Percentiles rank a stretch among this genome's conserved stretches.
Evolutionary conservation across 345 rosid species (phyloP).

Genomic region (Euphorbia lathyris): DNA sequence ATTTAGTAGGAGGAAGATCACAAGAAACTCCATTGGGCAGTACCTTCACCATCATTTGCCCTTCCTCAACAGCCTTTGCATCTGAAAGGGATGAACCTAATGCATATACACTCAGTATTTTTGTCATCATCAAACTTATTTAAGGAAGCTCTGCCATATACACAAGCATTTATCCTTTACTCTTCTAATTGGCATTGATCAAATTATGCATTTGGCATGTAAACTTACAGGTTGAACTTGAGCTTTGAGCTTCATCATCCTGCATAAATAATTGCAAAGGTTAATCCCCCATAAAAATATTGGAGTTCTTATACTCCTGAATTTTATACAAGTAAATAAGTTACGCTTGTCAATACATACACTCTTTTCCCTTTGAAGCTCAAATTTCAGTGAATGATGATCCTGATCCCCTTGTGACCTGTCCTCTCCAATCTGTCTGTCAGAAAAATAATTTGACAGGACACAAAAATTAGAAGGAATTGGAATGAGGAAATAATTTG

Average conservation of each 20-base stretch:
- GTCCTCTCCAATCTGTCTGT: slow-evolving; percentile 52
- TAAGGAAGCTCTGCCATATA: not conserved
- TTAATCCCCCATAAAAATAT: slow-evolving; percentile 17
- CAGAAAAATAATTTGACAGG: slow-evolving; percentile 36
- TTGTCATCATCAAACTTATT: slow-evolving; percentile 2
- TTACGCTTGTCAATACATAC: slow-evolving; percentile 30
- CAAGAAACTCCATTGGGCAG: slow-evolving; percentile 30
- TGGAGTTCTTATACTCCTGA: not conserved
- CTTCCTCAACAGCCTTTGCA: slow-evolving; percentile 44
- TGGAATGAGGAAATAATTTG: slow-evolving; percentile 1
- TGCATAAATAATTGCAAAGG: slow-evolving; percentile 34
- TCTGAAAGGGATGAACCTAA: slow-evolving; percentile 32
- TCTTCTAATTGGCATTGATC: not conserved
- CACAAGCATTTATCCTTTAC: not conserved
- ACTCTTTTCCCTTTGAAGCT: slow-evolving; percentile 31
- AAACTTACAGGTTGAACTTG: slow-evolving; percentile 48
- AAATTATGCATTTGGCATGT: slow-evolving; percentile 4
- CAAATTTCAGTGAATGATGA: slow-evolving; percentile 24
- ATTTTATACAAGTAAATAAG: slow-evolving; percentile 18
- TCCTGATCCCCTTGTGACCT: slow-evolving; percentile 25
- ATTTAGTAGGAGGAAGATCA: slow-evolving; percentile 28
- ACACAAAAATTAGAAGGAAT: slow-evolving; percentile 16
- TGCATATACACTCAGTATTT: slow-evolving; percentile 13
- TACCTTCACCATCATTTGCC: slow-evolving; percentile 4
- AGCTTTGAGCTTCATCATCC: slow-evolving; percentile 46